These are phyloP conservation scores for Penicillium odoratum DNA, from an alignment of 495 filamentous ascomycete genomes.

Conservation along the genomic window DNA sequence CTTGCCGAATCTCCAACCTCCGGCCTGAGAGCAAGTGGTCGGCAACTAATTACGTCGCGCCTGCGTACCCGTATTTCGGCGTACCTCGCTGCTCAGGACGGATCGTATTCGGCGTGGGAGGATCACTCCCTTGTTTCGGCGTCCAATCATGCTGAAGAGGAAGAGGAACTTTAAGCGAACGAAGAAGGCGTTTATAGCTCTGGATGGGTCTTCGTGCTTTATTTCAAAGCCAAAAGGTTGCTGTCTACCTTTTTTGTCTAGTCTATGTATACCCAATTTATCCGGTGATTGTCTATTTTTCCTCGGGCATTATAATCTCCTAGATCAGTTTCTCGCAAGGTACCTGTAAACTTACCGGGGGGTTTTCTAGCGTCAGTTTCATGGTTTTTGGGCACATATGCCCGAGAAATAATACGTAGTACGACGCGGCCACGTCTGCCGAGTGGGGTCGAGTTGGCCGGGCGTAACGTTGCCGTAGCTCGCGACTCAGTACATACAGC, in stretches of 20 bases:
- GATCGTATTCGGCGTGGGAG: constrained; percentile 43
- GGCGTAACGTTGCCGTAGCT: neutral
- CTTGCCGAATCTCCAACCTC: neutral
- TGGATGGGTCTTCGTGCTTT: too few species aligned
- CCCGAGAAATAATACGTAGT: neutral
- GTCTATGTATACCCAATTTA: neutral
- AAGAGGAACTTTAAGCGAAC: constrained; percentile 46
- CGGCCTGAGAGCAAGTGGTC: neutral
- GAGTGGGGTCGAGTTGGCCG: constrained; percentile 14
- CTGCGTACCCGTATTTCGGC: constrained; percentile 2
- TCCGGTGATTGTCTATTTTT: neutral
- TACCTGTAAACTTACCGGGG: neutral
- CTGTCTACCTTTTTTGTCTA: too few species aligned
- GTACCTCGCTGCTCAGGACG: constrained; percentile 5
- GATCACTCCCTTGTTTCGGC: constrained; percentile 47
- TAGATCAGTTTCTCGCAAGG: neutral
- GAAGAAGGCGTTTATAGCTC: too few species aligned
- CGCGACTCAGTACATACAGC: neutral
- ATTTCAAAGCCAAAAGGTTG: too few species aligned
- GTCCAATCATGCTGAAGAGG: constrained; percentile 48
- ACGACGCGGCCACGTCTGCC: constrained; percentile 7
- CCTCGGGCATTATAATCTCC: neutral
- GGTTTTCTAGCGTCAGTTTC: neutral
- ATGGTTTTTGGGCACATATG: neutral
- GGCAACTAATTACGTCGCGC: constrained; percentile 5